These are phyloP conservation scores for Phaseolus coccineus DNA, from an alignment of 331 rosid species.

Conservation along the genomic window DNA sequence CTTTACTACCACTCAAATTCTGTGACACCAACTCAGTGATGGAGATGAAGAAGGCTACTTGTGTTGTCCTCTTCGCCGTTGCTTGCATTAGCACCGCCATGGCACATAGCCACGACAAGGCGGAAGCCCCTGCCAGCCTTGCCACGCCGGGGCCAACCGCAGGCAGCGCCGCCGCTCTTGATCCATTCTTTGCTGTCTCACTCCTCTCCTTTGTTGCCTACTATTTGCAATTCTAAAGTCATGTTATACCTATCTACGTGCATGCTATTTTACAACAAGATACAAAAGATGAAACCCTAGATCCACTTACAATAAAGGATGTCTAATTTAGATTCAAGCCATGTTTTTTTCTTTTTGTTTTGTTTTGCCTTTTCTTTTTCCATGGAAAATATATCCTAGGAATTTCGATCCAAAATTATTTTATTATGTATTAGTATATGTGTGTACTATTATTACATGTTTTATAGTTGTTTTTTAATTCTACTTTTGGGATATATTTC, in stretches of 20 bases:
- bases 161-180: neutral
- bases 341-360: neutral
- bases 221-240: slow-evolving; percentile 34
- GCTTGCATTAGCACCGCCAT: slow-evolving; percentile 29
- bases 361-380: neutral
- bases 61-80: neutral
- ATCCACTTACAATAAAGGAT: neutral
- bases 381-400: neutral
- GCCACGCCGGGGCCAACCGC: neutral
- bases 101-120: slow-evolving; percentile 25
- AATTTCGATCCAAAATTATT: neutral
- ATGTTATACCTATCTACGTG: neutral
- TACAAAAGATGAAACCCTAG: neutral
- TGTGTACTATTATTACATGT: neutral
- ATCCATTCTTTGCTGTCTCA: slow-evolving; percentile 26
- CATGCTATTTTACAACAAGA: neutral
- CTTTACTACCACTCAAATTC: neutral
- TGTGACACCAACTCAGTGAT: neutral
- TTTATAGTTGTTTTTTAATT: neutral
- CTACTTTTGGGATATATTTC: neutral
- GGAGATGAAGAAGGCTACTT: slow-evolving; percentile 46
- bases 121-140: neutral
- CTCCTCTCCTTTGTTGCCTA: slow-evolving; percentile 38
- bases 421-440: neutral
- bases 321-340: neutral